These are phyloP conservation scores for Eimeria necatrix DNA, from an alignment of 169 alveolate species.

Conservation along the genomic window DNA sequence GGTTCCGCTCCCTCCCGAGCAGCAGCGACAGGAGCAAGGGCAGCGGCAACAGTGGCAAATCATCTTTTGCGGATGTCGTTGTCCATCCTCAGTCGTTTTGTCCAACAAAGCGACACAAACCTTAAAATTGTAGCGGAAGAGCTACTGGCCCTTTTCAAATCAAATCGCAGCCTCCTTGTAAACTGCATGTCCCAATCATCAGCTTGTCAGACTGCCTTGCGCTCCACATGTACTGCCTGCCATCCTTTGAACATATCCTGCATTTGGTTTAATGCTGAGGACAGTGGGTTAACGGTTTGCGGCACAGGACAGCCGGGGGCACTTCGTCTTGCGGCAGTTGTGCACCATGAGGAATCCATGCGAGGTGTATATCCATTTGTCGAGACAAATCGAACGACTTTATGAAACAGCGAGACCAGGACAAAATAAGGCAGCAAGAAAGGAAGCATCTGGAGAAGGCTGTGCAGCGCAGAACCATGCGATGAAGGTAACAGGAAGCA, in stretches of 20 bases:
- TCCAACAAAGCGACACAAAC: constrained; percentile 52
- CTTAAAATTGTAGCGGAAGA: constrained; percentile 52
- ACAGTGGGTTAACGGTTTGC: neutral
- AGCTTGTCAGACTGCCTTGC: neutral
- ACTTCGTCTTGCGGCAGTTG: constrained; percentile 61
- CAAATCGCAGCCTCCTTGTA: constrained; percentile 58
- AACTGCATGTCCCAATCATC: neutral
- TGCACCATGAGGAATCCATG: constrained; percentile 75
- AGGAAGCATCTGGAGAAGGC: neutral
- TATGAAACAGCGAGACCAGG: constrained; percentile 14
- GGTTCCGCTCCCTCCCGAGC: constrained; percentile 35
- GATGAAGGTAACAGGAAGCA: neutral
- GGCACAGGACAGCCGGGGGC: constrained; percentile 62
- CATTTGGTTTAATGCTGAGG: neutral
- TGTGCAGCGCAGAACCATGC: neutral
- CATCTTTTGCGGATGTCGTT: constrained; percentile 60
- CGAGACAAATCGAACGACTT: constrained; percentile 34
- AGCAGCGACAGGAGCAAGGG: constrained; percentile 7
- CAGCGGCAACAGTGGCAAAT: constrained; percentile 47
- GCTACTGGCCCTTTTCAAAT: constrained; percentile 46
- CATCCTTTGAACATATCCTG: too few species aligned
- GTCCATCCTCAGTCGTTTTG: constrained; percentile 49
- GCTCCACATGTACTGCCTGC: neutral
- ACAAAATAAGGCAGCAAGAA: neutral
- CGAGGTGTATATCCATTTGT: constrained; percentile 51